These are phyloP conservation scores for Ascochyta pisi DNA, from an alignment of 2,329 filamentous ascomycete species.

Conservation along the genomic window DNA sequence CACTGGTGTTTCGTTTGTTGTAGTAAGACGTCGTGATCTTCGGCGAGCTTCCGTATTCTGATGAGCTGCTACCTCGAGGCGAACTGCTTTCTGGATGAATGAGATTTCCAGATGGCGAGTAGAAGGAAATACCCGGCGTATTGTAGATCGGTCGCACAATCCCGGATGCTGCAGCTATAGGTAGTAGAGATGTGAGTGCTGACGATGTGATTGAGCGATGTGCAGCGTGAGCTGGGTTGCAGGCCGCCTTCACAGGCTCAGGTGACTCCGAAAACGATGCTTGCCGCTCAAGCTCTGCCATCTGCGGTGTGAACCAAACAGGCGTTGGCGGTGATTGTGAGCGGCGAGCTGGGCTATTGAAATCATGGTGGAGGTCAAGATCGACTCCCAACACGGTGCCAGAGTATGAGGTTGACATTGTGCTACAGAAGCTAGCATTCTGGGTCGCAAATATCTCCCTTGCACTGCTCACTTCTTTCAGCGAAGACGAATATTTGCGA, in stretches of 20 bases:
- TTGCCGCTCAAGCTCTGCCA: constrained; percentile 28
- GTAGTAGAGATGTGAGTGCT: constrained; percentile 46
- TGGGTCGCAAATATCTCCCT: constrained; percentile 26
- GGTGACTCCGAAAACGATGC: constrained; percentile 20
- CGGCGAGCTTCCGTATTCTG: constrained; percentile 15
- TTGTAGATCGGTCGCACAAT: constrained; percentile 40
- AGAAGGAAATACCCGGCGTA: constrained; percentile 41
- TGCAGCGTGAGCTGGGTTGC: not conserved
- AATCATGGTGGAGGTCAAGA: constrained; percentile 40
- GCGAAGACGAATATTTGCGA: constrained; percentile 27
- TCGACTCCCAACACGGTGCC: constrained; percentile 46
- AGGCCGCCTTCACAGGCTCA: constrained; percentile 6
- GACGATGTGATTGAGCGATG: constrained; percentile 41
- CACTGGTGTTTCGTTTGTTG: constrained; percentile 7
- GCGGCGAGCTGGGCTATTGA: constrained; percentile 15
- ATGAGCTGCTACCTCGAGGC: constrained; percentile 17
- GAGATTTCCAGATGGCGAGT: constrained; percentile 45
- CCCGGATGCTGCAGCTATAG: constrained; percentile 47
- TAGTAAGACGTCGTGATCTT: constrained; percentile 18
- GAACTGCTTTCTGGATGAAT: constrained; percentile 37
- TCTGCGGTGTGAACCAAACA: constrained; percentile 36
- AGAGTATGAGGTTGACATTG: constrained; percentile 45
- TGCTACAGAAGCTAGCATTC: constrained; percentile 45
- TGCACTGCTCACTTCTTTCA: constrained; percentile 23
- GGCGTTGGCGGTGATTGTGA: constrained; percentile 34